phyloP scores from a whole-genome alignment of 2,329 filamentous ascomycete species.

The Claviceps sp. region DNA sequence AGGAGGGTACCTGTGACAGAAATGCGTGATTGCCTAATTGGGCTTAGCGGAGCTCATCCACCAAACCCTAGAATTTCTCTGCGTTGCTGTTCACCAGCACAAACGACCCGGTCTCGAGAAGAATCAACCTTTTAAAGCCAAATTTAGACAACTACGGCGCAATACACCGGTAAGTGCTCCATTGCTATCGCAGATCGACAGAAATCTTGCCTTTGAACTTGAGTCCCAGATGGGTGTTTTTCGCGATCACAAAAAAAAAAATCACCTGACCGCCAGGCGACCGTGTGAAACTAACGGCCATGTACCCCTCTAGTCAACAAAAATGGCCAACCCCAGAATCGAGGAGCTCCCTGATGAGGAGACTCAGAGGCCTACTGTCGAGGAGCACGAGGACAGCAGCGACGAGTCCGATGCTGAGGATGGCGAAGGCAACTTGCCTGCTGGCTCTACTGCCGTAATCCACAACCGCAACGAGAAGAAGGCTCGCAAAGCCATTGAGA shows the following conservation, averaged over 20 bases:
- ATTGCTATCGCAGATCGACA: constrained; percentile 6
- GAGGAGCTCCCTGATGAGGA: constrained; percentile 94
- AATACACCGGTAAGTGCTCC: constrained; percentile 23
- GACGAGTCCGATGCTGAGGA: constrained; percentile 72
- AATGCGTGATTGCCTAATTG: constrained; percentile 26
- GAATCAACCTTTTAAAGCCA: constrained; percentile 16
- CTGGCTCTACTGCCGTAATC: constrained; percentile 77
- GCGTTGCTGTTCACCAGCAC: constrained; percentile 23
- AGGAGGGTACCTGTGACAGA: not conserved
- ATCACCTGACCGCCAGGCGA: not conserved
- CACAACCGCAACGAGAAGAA: constrained; percentile 99
- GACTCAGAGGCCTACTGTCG: constrained; percentile 66
- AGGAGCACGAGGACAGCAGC: constrained; percentile 61
- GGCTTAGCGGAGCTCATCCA: constrained; percentile 23
- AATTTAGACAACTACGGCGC: constrained; percentile 21
- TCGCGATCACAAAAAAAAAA: constrained; percentile 3
- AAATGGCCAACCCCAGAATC: constrained; percentile 94
- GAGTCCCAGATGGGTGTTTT: not conserved
- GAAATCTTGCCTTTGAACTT: not conserved
- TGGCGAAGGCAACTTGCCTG: constrained; percentile 63
- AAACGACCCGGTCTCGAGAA: constrained; percentile 18
- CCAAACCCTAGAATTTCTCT: constrained; percentile 34
- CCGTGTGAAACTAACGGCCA: constrained; percentile 3
- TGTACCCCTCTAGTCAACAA: constrained; percentile 20
- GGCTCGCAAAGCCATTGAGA: constrained; percentile 97